Base-by-base conservation (phyloP, 352 stramenopile species). In the Phytophthora boehmeriae region DNA sequence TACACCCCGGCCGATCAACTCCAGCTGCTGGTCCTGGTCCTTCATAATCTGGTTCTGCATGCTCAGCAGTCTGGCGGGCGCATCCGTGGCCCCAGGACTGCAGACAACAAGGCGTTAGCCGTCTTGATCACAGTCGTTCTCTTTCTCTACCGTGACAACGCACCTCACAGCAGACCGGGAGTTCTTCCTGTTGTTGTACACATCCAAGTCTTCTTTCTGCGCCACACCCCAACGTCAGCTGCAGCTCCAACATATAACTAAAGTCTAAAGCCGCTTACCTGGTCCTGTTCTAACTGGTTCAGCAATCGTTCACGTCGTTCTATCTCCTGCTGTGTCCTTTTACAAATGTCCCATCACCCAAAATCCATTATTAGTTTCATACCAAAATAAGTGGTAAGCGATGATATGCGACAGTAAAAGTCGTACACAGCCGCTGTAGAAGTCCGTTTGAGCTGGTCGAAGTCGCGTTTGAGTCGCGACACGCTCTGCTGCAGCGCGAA, bases 11-110 rank as follows among this genome's bases (percentile, higher is more conserved):
- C 87, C 75, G 38, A 96, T 96, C 27, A 94, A 62, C 34, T 92
- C 82, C 41, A 96, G 71, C 60, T 94, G 85, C 64, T 96, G 75
- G 61, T 96, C 87, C 69, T 96, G 87, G 59, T 96, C 87, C 74
- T 93, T 93, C 85, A 96, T 96, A 46, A 96, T 94, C 71, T 94
- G 83, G 62, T 92, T 96, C 57, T 96, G 87, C 77, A 96, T 92
- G 43, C 76, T 82, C 19, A 96, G 61, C 54, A 96, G 69, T 53
- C 87, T 75, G 19, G 39, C 41, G 3, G 68, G 65, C n/a, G 68
- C 68, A 50, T 76, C 68, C 8, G 59, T 30, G 4, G 63, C 47
- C 5, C 60, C 68, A 49, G 68, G 64, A 61, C 68, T 77, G 59
- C 53, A 60, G 16, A 48, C 16, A 58, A 19, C 8, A 61, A n/a